phyloP scores from a whole-genome alignment of 352 stramenopile genomes.

The Phytophthora constricta region DNA sequence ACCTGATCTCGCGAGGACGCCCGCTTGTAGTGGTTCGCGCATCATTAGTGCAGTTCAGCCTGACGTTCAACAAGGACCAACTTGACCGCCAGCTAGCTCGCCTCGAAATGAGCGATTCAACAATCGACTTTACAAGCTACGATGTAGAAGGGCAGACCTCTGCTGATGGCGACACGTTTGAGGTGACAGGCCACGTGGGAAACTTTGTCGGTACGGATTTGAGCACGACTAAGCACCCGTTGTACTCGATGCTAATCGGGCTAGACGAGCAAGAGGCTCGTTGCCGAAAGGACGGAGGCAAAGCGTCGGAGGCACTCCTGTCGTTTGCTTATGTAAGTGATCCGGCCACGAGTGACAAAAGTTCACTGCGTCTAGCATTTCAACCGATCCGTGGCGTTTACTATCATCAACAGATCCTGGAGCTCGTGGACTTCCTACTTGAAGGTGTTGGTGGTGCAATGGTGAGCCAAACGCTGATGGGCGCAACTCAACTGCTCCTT shows the following conservation, averaged over 20 bases:
- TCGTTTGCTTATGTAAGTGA: conserved; percentile 36
- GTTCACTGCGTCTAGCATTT: conserved; percentile 56
- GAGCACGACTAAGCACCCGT: conserved; percentile 67
- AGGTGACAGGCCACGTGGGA: conserved; percentile 55
- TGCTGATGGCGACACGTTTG: conserved; percentile 32
- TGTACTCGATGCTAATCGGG: conserved; percentile 75
- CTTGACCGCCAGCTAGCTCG: conserved; percentile 68
- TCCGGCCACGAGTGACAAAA: conserved; percentile 41
- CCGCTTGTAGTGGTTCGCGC: conserved; percentile 50
- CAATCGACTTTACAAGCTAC: conserved; percentile 51
- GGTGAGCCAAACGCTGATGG: conserved; percentile 72
- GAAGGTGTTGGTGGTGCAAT: conserved; percentile 81
- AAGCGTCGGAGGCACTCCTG: conserved; percentile 27
- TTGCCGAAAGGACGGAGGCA: conserved; percentile 1
- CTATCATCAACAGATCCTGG: conserved; percentile 86
- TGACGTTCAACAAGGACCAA: conserved; percentile 88
- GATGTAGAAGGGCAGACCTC: conserved; percentile 10
- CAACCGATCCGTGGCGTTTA: conserved; percentile 80
- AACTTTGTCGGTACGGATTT: conserved; percentile 82
- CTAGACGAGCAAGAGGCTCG: conserved; percentile 49
- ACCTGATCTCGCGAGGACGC: conserved; percentile 21
- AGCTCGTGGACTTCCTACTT: conserved; percentile 84
- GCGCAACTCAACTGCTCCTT: conserved; percentile 75
- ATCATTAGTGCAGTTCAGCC: conserved; percentile 75
- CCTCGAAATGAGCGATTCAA: conserved; percentile 63